Conservation (phyloP, 2,329 filamentous ascomycete species). For the Monascus ruber region DNA sequence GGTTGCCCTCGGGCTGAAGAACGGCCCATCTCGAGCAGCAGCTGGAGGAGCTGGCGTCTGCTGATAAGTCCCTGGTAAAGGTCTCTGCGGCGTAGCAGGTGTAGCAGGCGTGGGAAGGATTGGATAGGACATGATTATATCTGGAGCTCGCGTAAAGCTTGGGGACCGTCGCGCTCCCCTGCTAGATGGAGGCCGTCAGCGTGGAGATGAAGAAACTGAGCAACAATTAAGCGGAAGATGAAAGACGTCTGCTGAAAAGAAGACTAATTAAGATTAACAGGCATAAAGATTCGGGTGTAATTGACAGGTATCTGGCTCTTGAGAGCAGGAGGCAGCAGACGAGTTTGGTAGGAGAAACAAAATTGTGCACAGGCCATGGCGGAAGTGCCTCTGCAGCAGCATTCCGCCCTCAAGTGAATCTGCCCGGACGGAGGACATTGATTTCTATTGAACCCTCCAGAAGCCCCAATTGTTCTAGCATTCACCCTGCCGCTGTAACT, state of each 20-base stretch:
- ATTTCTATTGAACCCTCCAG: no score
- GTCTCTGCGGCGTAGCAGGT: constrained; percentile 25
- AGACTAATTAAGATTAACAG: constrained; percentile 5
- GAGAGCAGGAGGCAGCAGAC: background rate
- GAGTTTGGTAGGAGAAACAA: constrained; percentile 14
- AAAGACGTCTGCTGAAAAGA: background rate
- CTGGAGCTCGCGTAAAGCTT: constrained; percentile 4
- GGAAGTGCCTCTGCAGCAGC: no score
- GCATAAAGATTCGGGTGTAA: no score
- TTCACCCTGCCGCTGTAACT: no score
- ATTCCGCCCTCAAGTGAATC: no score
- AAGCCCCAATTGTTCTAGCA: no score
- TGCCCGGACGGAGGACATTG: no score
- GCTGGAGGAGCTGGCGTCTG: constrained; percentile 25
- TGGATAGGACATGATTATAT: constrained; percentile 31
- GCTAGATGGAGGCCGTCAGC: constrained; percentile 9
- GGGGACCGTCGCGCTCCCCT: constrained; percentile 13
- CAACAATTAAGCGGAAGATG: constrained; percentile 1
- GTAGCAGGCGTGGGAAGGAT: constrained; percentile 12
- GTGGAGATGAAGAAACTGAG: constrained; percentile 1
- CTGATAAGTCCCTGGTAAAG: constrained; percentile 32
- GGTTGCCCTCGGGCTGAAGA: constrained; percentile 18
- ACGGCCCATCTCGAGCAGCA: constrained; percentile 26
- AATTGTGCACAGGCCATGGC: constrained; percentile 26
- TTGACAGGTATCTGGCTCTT: no score